phyloP scores from a whole-genome alignment of 768 basidiomycete genomes.

The Auriscalpium microsporum region DNA sequence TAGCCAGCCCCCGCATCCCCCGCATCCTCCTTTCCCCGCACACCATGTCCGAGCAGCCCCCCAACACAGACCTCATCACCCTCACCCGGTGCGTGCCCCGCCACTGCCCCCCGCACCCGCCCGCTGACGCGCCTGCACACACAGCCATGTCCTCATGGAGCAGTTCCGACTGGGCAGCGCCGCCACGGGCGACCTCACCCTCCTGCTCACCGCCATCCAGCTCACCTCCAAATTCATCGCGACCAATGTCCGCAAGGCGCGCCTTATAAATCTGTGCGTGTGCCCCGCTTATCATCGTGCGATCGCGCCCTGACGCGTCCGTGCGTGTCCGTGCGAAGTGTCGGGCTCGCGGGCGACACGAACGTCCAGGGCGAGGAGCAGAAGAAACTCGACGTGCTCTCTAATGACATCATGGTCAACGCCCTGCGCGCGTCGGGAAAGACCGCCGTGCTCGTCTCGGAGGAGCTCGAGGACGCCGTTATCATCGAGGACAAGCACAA shows the following conservation, averaged over 20 bases:
- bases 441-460: conserved; percentile 93
- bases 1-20: neutral
- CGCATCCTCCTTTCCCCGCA: neutral
- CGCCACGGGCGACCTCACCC: conserved; percentile 89
- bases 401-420: conserved; percentile 99
- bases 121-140: neutral
- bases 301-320: neutral
- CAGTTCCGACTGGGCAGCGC: conserved; percentile 74
- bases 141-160: conserved; percentile 80
- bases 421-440: conserved; percentile 94
- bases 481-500: conserved; percentile 74
- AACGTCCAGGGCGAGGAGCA: conserved; percentile 99
- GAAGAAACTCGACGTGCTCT: conserved; percentile 97
- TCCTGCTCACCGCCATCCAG: conserved; percentile 93
- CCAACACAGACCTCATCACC: conserved; percentile 84
- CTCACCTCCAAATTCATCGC: conserved; percentile 96
- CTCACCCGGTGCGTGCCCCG: conserved; percentile 64
- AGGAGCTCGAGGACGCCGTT: conserved; percentile 89
- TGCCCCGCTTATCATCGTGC: neutral
- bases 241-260: conserved; percentile 93
- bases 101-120: conserved; percentile 1
- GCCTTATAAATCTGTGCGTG: conserved; percentile 91
- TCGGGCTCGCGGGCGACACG: conserved; percentile 92
- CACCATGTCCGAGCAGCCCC: conserved; percentile 38
- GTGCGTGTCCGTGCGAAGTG: conserved; percentile 36